Percentiles rank a stretch among this genome's conserved stretches.
Conservation (phyloP, 305 asterid genomes). For the Plantago rigida region DNA sequence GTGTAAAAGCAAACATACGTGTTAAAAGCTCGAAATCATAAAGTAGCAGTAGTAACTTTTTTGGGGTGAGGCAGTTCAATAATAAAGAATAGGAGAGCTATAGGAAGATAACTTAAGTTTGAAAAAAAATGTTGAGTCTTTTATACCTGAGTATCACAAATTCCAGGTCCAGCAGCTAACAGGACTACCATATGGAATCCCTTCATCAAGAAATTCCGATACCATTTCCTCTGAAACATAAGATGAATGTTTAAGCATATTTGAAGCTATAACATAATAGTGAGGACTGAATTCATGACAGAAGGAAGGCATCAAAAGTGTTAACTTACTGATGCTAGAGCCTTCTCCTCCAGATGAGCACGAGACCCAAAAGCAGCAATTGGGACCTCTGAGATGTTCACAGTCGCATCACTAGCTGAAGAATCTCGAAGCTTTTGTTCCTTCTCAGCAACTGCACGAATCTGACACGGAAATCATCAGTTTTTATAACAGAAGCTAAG, state of each 20-base stretch:
- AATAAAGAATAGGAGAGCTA: background rate
- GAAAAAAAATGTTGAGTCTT: constrained; percentile 9
- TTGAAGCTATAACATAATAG: constrained; percentile 8
- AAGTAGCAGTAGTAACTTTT: too few relatives aligned
- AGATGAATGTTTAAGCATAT: constrained; percentile 20
- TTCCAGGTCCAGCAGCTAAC: constrained; percentile 92
- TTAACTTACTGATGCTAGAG: constrained; percentile 79
- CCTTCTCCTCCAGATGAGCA: constrained; percentile 98
- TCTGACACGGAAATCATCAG: constrained; percentile 53
- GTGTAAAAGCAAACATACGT: too few relatives aligned
- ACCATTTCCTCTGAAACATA: constrained; percentile 84
- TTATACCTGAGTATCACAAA: constrained; percentile 81
- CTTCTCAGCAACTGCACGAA: constrained; percentile 63
- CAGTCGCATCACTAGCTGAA: constrained; percentile 40
- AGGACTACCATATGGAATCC: constrained; percentile 93
- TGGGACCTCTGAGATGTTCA: constrained; percentile 61
- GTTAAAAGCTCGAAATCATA: too few relatives aligned
- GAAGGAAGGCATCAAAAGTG: constrained; percentile 24
- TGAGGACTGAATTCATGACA: constrained; percentile 11
- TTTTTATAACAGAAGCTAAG: constrained; percentile 16
- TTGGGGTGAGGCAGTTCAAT: background rate
- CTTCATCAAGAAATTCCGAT: constrained; percentile 88
- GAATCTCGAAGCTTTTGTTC: constrained; percentile 45
- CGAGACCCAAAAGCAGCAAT: constrained; percentile 95
- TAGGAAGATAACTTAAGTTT: background rate